These are phyloP conservation scores for Yarrowia keelungensis DNA, from an alignment of 805 yeast genomes.

Conservation along the genomic window DNA sequence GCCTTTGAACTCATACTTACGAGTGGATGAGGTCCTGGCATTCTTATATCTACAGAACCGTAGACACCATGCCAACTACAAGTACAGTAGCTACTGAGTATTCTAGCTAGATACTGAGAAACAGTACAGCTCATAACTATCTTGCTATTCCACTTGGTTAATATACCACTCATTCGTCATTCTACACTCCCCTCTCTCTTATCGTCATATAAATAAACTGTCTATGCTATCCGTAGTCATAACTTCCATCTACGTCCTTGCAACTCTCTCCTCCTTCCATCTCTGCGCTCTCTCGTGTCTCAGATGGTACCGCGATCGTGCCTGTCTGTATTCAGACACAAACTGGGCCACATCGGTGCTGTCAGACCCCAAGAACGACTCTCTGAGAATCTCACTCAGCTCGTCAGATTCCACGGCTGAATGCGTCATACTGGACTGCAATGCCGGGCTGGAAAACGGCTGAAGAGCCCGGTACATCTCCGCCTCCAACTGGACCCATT, in stretches of 20 bases:
- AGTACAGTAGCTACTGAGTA: too few species aligned
- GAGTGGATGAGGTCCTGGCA: too few species aligned
- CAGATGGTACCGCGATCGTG: slow-evolving; percentile 55
- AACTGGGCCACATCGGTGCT: slow-evolving; percentile 51
- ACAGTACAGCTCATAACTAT: too few species aligned
- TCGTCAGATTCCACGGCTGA: slow-evolving; percentile 50
- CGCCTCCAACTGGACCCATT: slow-evolving; percentile 52
- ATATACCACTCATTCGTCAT: too few species aligned
- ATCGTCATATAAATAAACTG: too few species aligned
- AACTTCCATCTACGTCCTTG: not conserved
- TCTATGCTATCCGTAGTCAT: too few species aligned
- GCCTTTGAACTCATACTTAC: too few species aligned
- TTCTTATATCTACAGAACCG: too few species aligned
- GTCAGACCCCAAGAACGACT: slow-evolving; percentile 48
- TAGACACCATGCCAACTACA: too few species aligned
- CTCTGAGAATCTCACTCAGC: slow-evolving; percentile 50
- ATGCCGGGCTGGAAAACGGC: slow-evolving; percentile 52
- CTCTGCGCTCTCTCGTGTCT: slow-evolving; percentile 58
- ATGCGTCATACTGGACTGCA: slow-evolving; percentile 48
- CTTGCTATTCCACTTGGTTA: too few species aligned
- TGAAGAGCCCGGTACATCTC: slow-evolving; percentile 50
- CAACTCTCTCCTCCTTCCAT: slow-evolving; percentile 55
- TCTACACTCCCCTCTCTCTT: too few species aligned
- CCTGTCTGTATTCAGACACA: slow-evolving; percentile 53
- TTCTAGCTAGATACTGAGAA: too few species aligned